Evolutionary conservation across 2,329 filamentous ascomycete genomes (phyloP).

Genomic region (Ophiosphaerella korrae): DNA sequence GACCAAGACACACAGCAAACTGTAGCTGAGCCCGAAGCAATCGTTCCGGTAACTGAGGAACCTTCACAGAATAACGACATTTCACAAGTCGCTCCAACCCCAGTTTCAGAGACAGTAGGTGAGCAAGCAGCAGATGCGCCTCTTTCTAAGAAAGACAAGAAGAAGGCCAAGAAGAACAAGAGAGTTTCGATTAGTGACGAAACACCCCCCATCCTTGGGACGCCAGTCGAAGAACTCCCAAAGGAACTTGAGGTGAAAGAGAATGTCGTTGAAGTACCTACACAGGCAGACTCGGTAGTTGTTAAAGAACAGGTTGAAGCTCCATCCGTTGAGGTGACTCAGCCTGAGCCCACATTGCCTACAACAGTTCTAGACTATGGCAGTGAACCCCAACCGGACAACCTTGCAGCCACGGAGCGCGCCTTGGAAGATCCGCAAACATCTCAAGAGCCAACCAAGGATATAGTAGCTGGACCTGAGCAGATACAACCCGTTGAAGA

Average conservation of each 20-base stretch:
- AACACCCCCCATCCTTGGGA: background rate
- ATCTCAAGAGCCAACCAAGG: background rate
- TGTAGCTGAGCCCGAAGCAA: background rate
- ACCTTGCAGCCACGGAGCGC: background rate
- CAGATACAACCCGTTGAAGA: constrained; percentile 8
- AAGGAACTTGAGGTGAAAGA: background rate
- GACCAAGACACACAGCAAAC: background rate
- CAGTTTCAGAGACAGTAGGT: background rate
- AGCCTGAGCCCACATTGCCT: background rate
- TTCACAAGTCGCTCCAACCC: background rate
- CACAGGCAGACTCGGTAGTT: background rate
- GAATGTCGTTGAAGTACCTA: constrained; percentile 1
- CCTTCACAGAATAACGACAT: background rate
- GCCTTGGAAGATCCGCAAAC: background rate
- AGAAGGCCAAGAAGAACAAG: constrained; percentile 29
- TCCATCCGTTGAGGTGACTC: constrained; percentile 1
- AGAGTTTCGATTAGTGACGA: constrained; percentile 14
- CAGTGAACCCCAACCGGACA: background rate
- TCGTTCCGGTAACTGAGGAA: background rate
- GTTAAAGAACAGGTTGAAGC: constrained; percentile 3
- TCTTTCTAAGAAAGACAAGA: constrained; percentile 31
- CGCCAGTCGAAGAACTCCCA: constrained; percentile 9
- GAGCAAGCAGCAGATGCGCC: constrained; percentile 7
- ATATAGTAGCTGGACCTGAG: background rate
- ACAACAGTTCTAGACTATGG: background rate